Base-by-base conservation (phyloP, 352 stramenopile species). In the Proteromonas lacertae region DNA sequence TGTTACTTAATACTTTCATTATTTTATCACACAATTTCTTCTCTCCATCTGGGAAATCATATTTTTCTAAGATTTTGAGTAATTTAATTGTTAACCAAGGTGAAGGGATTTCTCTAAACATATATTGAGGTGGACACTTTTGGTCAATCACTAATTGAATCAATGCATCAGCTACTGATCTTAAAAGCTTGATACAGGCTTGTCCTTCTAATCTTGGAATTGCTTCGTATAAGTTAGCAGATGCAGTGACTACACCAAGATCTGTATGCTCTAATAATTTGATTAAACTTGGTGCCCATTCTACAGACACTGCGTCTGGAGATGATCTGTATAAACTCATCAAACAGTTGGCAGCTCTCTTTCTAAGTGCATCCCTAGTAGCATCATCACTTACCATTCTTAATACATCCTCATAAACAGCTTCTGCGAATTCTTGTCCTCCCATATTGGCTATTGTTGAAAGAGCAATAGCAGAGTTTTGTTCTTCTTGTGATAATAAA, bases 61-160 rank as follows among this genome's bases (percentile, higher is more conserved):
- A 36, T 8, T 36, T 26, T n/a, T 41, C 20, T 4, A 41, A 14
- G 36, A 34, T 34, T 8, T 21, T 46, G 22, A 56, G 30, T 24
- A 44, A 56, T 36, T 54, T 47, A 6, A 43, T 82, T 54, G 92
- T 78, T 25, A 94, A 57, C 77, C 80, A 94, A 18, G 80, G 83
- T 49, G 60, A 83, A 18, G 80, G 69, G 25, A 75, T 90, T 26
- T 76, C 65, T 62, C 93, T 93, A 55, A 94, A 96, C 42, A 93
- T 64, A 57, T 94, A 94, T 47, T 91, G 76, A 0, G 66, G 46
- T 14, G 69, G 69, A 45, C 72, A 90, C 19, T 60, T 60, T 38
- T 80, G 82, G 51, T 90, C 75, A 45, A 90, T 58, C 6, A 92
- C 77, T 3, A 94, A 58, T 31, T 64, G 60, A 24, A 64, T 66